Evolutionary conservation across 352 stramenopile species (phyloP).

Genomic region (Globisporangium ultimum): DNA sequence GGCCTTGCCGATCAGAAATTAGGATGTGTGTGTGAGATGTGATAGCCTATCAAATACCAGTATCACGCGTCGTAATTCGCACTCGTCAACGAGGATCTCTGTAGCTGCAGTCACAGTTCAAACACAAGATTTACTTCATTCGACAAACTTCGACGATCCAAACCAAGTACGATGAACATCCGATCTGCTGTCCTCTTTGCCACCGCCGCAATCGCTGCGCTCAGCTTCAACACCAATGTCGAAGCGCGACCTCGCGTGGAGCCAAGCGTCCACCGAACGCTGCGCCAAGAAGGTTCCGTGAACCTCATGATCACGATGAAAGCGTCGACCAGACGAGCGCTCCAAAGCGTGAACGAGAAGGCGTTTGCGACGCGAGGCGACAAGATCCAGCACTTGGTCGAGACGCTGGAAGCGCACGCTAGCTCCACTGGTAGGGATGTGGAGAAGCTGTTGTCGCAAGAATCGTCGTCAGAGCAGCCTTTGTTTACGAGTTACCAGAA

Average conservation of each 20-base stretch:
- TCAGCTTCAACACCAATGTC: not conserved
- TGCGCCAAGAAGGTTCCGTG: slow-evolving; percentile 13
- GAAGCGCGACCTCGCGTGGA: slow-evolving; percentile 12
- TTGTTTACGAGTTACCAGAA: slow-evolving; percentile 17
- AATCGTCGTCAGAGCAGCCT: slow-evolving; percentile 7
- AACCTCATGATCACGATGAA: slow-evolving; percentile 25
- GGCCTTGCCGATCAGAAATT: too few relatives aligned
- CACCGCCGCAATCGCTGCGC: slow-evolving; percentile 14
- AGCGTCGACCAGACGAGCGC: slow-evolving; percentile 6
- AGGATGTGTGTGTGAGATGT: too few relatives aligned
- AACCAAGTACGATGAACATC: slow-evolving; percentile 10
- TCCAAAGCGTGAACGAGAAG: slow-evolving; percentile 15
- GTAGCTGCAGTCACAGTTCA: too few relatives aligned
- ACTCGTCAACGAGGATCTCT: too few relatives aligned
- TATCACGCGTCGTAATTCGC: too few relatives aligned
- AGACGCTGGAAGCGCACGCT: slow-evolving; percentile 10
- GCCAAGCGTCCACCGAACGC: slow-evolving; percentile 17
- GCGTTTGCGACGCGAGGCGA: slow-evolving; percentile 9
- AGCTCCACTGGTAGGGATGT: slow-evolving; percentile 2
- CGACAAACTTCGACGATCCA: too few relatives aligned
- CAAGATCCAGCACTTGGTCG: slow-evolving; percentile 19
- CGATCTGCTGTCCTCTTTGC: not conserved
- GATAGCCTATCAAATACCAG: too few relatives aligned
- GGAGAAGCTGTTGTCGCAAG: slow-evolving; percentile 11
- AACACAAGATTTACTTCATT: too few relatives aligned